These are phyloP conservation scores for Amanita polypyramis DNA, from an alignment of 768 basidiomycete species.

Conservation along the genomic window DNA sequence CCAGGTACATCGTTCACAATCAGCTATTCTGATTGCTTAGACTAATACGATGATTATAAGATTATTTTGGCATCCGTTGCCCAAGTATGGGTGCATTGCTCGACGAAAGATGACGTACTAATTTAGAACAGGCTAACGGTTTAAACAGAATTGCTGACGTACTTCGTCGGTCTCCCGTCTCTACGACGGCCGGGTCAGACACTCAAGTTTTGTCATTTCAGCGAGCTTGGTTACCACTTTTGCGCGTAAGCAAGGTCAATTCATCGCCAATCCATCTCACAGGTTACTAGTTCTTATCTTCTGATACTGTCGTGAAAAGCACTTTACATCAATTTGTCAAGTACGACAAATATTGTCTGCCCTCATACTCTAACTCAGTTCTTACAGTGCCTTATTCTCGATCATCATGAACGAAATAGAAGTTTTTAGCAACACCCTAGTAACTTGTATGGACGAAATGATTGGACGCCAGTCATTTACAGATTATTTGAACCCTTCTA, in stretches of 20 bases:
- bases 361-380: conserved; percentile 1
- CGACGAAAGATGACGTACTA: background rate
- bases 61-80: conserved; percentile 28
- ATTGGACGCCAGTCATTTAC: conserved; percentile 27
- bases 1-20: conserved; percentile 26
- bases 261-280: background rate
- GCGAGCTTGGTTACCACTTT: conserved; percentile 39
- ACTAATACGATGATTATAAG: conserved; percentile 13
- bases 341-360: conserved; percentile 20
- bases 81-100: conserved; percentile 19
- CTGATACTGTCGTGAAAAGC: conserved; percentile 48
- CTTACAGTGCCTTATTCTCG: conserved; percentile 32
- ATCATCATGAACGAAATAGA: conserved; percentile 35
- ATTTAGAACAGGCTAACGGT: conserved; percentile 31
- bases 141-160: conserved; percentile 40
- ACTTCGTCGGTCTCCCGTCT: conserved; percentile 34
- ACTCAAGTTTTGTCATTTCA: conserved; percentile 43
- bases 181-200: conserved; percentile 23
- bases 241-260: conserved; percentile 27
- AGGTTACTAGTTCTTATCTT: conserved; percentile 39
- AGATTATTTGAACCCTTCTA: conserved; percentile 12
- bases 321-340: conserved; percentile 40
- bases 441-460: conserved; percentile 26
- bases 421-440: conserved; percentile 27
- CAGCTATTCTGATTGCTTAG: background rate